Base-by-base conservation (phyloP, 139 green algal species). In the Closterium sp. region DNA sequence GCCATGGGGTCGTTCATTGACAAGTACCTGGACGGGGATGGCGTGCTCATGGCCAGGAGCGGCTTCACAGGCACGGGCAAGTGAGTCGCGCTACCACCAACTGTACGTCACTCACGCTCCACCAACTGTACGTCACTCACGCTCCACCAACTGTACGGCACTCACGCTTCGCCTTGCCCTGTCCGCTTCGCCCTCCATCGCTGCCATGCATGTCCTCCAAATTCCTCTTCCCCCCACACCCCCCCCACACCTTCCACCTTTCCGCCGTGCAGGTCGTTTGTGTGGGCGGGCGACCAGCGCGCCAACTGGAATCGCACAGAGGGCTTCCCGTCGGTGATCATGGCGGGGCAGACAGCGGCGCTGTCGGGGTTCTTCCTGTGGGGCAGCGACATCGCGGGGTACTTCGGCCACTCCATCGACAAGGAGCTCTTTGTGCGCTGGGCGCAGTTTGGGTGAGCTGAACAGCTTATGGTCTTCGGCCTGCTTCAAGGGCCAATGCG, bases 401-500 rank as follows among this genome's bases (percentile, higher is more conserved):
- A 90, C 85, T 85, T 90, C 9, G 84, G 84, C 12, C 85, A 84
- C 28, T 16, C n/a, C 85, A 84, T 86, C 84, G 35, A 66, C 21
- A 92, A 88, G 38, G 90, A 93, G 28, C 36, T 93, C n/a, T 93
- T 93, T 34, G 36, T 93, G 21, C 84, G 90, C 10, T 93, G 90
- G 90, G 34, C 84, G 2, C 90, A 93, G 31, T 84, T 93, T 23
- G 90, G 89, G 89, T 92, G 31, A 90, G 89, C 69, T 84, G 81
- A n/a, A n/a, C n/a, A n/a, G n/a, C n/a, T n/a, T n/a, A n/a, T n/a
- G n/a, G n/a, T n/a, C n/a, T n/a, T n/a, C n/a, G n/a, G n/a, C n/a
- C n/a, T n/a, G n/a, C n/a, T n/a, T n/a, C n/a, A n/a, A n/a, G n/a
- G n/a, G n/a, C n/a, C n/a, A n/a, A n/a, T n/a, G n/a, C n/a, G n/a